Percentiles rank a stretch among this genome's conserved stretches.
phyloP scores from a whole-genome alignment of 306 rosid genomes.

The Castanospermum australe region DNA sequence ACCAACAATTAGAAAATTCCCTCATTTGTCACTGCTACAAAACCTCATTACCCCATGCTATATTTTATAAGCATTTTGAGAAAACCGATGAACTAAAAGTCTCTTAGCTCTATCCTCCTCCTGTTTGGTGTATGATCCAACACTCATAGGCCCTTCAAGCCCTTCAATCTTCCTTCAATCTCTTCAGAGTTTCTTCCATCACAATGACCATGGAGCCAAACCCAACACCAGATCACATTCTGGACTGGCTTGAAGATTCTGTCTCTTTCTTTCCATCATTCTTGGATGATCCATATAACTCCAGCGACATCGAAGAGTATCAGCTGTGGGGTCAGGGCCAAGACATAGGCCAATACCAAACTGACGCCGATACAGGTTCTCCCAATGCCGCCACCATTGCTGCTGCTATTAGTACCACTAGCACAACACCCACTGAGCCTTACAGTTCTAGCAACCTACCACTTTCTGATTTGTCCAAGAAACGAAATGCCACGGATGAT shows the following conservation, averaged over 20 bases:
- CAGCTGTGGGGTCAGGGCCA: conserved; percentile 66
- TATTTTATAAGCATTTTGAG: conserved; percentile 26
- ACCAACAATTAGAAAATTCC: conserved; percentile 64
- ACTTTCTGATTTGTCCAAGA: conserved; percentile 54
- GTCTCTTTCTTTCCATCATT: conserved; percentile 70
- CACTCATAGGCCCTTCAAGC: conserved; percentile 17
- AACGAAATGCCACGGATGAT: conserved; percentile 48
- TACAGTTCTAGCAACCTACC: conserved; percentile 27
- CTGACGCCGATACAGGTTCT: conserved; percentile 27
- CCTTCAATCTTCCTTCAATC: conserved; percentile 19
- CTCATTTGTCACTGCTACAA: conserved; percentile 51
- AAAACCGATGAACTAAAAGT: conserved; percentile 1
- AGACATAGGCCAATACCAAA: conserved; percentile 44
- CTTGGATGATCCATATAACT: conserved; percentile 61
- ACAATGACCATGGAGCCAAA: conserved; percentile 65
- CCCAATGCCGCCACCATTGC: conserved; percentile 28
- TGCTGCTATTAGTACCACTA: conserved; percentile 10
- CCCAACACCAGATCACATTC: conserved; percentile 59
- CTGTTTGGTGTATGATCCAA: conserved; percentile 56
- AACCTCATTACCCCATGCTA: conserved; percentile 29
- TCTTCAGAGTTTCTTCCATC: conserved; percentile 13
- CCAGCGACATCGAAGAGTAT: conserved; percentile 48
- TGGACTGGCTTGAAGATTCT: conserved; percentile 83
- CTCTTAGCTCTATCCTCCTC: conserved; percentile 22
- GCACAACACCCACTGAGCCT: conserved; percentile 37